Evolutionary conservation across 2,329 filamentous ascomycete genomes (phyloP).

Genomic region (Colletotrichum sp.): DNA sequence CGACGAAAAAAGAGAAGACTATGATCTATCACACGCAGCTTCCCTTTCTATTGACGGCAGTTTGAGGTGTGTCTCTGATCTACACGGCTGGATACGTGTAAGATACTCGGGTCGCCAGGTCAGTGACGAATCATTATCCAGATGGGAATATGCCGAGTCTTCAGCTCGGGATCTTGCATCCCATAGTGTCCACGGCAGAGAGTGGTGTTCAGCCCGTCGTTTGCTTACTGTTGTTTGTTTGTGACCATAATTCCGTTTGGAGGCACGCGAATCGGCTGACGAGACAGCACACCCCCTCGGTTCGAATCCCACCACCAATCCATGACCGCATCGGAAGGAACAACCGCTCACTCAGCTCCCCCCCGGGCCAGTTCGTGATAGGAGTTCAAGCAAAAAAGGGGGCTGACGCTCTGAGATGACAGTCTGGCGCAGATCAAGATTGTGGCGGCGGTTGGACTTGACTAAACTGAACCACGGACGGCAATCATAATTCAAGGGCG

Average conservation of each 20-base stretch:
- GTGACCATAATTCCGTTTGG: neutral
- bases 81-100: neutral
- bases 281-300: neutral
- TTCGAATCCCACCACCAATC: neutral
- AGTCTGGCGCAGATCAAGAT: neutral
- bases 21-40: slow-evolving; percentile 6
- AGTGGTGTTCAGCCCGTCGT: neutral
- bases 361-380: neutral
- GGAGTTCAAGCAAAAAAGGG: neutral
- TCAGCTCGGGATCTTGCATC: neutral
- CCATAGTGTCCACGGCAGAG: neutral
- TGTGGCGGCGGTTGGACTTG: neutral
- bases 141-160: neutral
- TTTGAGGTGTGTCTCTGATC: neutral
- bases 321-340: neutral
- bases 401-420: neutral
- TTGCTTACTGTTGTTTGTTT: neutral
- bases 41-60: neutral
- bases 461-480: neutral
- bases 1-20: slow-evolving; percentile 7
- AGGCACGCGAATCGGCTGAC: slow-evolving; percentile 2
- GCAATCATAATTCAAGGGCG: neutral
- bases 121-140: neutral
- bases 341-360: neutral
- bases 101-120: neutral